Evolutionary conservation across 1,284 basidiomycete genomes (phyloP), one percentile per base, ranked within the genome.

Genomic region (Malassezia arunalokei): DNA sequence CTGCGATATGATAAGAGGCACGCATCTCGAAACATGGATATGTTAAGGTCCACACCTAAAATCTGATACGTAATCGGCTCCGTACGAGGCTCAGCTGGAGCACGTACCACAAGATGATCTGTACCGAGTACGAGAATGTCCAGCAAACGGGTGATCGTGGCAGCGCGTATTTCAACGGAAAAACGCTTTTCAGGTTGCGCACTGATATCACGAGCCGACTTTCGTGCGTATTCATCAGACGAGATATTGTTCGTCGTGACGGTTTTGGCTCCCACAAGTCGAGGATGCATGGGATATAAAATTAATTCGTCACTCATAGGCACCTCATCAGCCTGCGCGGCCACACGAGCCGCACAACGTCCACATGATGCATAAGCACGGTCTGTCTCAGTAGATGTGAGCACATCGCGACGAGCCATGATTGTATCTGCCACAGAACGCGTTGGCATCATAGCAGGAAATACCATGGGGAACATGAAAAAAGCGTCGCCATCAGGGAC

Each of bases 121-220:
- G 71, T 59, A 1, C 68, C 69, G 51, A 73, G 60, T 14, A 71
- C 69, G 27, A 73, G 58, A 3, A 71, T 44, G 40, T 73, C 70
- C 40, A 71, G 62, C 43, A 54, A 17, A 3, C 66, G 59, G 24
- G 65, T 63, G 17, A 66, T 51, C 3, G 66, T 64, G 0, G 60
- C 69, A 6, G 66, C 62, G 40, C 40, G 39, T 2, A 54, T 20
- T 30, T 54, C 52, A 2, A 54, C 52, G 4, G 37, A 35, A n/a
- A 47, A 54, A 12, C 28, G 38, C 15, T 9, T 7, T 17, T 29
- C 2, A 11, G 44, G 44, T 14, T 11, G n/a, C 20, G 20, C 6
- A 14, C 12, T 8, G 40, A 14, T 9, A 5, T 29, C 40, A 42
- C 28, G 12, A 8, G 5, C 15, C 20, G 20, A 24, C 20, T 24